Evolutionary conservation across 2,329 filamentous ascomycete genomes (phyloP), one percentile per base, ranked within the genome.

Genomic region (Verticillium nubilum): DNA sequence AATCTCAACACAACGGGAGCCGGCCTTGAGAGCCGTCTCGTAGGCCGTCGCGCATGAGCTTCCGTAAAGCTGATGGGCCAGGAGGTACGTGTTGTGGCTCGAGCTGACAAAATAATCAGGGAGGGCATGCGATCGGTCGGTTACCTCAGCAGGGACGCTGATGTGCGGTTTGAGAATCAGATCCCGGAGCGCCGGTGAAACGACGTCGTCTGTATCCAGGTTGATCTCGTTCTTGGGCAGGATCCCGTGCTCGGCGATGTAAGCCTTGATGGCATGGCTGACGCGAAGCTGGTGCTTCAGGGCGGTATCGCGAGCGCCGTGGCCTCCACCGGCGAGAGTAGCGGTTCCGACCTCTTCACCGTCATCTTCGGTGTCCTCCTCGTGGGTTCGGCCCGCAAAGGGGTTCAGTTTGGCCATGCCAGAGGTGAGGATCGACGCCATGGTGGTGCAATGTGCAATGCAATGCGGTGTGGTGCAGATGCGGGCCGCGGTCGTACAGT

Each of bases 61-160:
- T 4, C 88, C 88, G 65, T 80, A 87, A 2, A 91, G 81, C 72
- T 91, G 88, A 69, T 90, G 86, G 0, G 86, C 87, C 66, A 86
- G 77, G 27, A 91, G 76, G 66, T 91, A 91, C 0, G 88, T 91
- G 71, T 91, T 91, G 74, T 91, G 88, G 63, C 85, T 88, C 4
- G 86, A 89, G 71, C 85, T 88, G 73, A 91, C 84, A 67, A 86
- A 90, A 72, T 91, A 91, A 64, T 89, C 86, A 1, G 86, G 82
- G 25, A 91, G 73, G 1, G 86, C 82, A 63, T 85, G 77, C 12
- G 80, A 83, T 59, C 84, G 76, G 66, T 88, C 84, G 9, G 80
- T 79, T 13, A 87, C 70, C 58, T 79, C 72, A 2, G 70, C 61
- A 0, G 86, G 86, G 1, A 88, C 82, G 37, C 76, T 67, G 65